phyloP scores from a whole-genome alignment of 331 rosid species.

The Malus hybrid region DNA sequence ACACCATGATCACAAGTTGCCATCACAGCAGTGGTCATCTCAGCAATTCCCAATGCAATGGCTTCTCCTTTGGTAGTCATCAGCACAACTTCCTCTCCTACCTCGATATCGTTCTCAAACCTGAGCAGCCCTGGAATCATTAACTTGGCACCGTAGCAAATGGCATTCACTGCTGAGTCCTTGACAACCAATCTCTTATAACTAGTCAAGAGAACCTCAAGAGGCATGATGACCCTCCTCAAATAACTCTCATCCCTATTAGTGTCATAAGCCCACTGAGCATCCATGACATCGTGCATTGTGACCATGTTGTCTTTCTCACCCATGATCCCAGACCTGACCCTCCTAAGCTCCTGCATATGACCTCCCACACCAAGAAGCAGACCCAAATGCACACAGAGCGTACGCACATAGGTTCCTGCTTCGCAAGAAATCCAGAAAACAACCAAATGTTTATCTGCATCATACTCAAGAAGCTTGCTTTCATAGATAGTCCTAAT shows the following conservation, averaged over 20 bases:
- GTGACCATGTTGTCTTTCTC: slow-evolving; percentile 93
- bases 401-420: slow-evolving; percentile 84
- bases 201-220: slow-evolving; percentile 54
- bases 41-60: slow-evolving; percentile 87
- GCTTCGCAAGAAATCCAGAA: slow-evolving; percentile 98
- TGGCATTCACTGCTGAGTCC: slow-evolving; percentile 93
- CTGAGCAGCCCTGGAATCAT: slow-evolving; percentile 89
- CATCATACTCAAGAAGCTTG: slow-evolving; percentile 84
- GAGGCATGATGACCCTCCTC: slow-evolving; percentile 74
- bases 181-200: slow-evolving; percentile 79
- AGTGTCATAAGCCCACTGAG: slow-evolving; percentile 73
- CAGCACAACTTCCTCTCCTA: slow-evolving; percentile 84
- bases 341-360: slow-evolving; percentile 96
- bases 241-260: slow-evolving; percentile 68
- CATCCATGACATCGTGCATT: slow-evolving; percentile 97
- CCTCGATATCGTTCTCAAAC: slow-evolving; percentile 86
- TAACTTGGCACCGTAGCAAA: slow-evolving; percentile 94
- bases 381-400: slow-evolving; percentile 88
- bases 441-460: slow-evolving; percentile 71
- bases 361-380: slow-evolving; percentile 91
- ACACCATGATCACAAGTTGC: slow-evolving; percentile 94
- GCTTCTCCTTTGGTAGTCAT: slow-evolving; percentile 98
- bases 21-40: slow-evolving; percentile 94
- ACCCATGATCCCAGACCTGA: slow-evolving; percentile 84
- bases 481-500: slow-evolving; percentile 88